Conservation (phyloP, 2,329 filamentous ascomycete species). For the Aspergillus sp. region DNA sequence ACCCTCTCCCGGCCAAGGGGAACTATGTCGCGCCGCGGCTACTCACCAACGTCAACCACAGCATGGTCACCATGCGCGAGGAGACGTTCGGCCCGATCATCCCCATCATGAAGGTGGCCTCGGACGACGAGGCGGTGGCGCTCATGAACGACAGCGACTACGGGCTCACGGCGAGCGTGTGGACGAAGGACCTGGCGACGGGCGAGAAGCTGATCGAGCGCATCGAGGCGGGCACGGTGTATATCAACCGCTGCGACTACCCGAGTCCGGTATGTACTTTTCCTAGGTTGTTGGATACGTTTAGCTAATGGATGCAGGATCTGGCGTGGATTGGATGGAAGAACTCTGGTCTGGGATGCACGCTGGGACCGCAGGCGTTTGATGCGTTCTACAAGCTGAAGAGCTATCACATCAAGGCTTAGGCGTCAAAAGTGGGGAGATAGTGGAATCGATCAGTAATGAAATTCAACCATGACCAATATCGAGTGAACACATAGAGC, state of each 20-base stretch:
- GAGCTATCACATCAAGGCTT: slow-evolving; percentile 74
- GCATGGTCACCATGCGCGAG: slow-evolving; percentile 83
- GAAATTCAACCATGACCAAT: not conserved
- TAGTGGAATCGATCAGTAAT: not conserved
- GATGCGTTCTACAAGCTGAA: slow-evolving; percentile 92
- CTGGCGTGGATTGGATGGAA: slow-evolving; percentile 94
- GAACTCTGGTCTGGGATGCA: slow-evolving; percentile 85
- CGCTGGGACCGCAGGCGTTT: slow-evolving; percentile 80
- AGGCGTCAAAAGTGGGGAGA: slow-evolving; percentile 9
- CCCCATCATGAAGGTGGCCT: slow-evolving; percentile 77
- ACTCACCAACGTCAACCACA: slow-evolving; percentile 72
- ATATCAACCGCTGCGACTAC: slow-evolving; percentile 88
- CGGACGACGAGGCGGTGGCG: slow-evolving; percentile 73
- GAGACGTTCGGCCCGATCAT: slow-evolving; percentile 93
- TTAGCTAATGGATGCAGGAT: slow-evolving; percentile 54
- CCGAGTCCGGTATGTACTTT: slow-evolving; percentile 70
- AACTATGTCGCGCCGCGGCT: slow-evolving; percentile 85
- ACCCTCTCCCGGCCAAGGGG: slow-evolving; percentile 65
- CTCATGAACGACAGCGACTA: slow-evolving; percentile 93
- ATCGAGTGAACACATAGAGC: not conserved
- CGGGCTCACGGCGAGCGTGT: slow-evolving; percentile 86
- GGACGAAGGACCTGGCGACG: slow-evolving; percentile 78
- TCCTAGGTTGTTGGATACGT: too few relatives aligned
- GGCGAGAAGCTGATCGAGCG: slow-evolving; percentile 73
- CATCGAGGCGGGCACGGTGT: slow-evolving; percentile 87